Conservation (phyloP, 164 flowering plant genomes). For the Annona squamosa region DNA sequence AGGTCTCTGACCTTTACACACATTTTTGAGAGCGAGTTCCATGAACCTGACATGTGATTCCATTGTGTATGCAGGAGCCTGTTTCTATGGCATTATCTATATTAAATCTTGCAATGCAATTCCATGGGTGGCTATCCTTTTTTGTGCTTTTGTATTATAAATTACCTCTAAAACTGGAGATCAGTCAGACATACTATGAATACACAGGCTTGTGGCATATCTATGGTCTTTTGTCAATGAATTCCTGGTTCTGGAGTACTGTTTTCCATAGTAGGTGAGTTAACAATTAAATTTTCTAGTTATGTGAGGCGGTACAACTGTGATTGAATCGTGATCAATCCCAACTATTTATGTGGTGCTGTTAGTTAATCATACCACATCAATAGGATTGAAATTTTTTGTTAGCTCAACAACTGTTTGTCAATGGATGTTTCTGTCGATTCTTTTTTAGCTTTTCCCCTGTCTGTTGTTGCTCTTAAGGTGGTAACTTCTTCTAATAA, state of each 20-base stretch:
- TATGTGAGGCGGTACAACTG: too few relatives aligned
- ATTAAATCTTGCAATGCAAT: conserved; percentile 72
- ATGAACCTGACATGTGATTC: too few relatives aligned
- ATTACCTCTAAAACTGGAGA: conserved; percentile 50
- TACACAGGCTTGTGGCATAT: conserved; percentile 75
- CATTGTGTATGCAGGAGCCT: conserved; percentile 54
- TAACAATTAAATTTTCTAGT: background rate
- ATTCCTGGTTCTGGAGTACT: conserved; percentile 91
- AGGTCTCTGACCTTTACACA: too few relatives aligned
- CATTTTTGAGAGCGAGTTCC: too few relatives aligned
- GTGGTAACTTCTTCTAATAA: background rate
- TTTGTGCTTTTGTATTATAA: conserved; percentile 71
- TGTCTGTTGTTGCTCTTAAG: background rate
- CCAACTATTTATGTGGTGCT: too few relatives aligned
- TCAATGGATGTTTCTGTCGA: background rate
- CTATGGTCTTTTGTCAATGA: conserved; percentile 83
- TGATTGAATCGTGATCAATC: too few relatives aligned
- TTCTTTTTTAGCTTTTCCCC: background rate
- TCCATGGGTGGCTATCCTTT: conserved; percentile 94
- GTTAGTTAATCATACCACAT: background rate
- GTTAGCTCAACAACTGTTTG: background rate
- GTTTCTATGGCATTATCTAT: conserved; percentile 78
- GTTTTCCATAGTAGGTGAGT: conserved; percentile 79
- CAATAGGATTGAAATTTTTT: background rate
- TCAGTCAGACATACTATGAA: conserved; percentile 63